Percentiles rank a stretch among this genome's conserved stretches.
These are phyloP conservation scores for Mortierella sp. DNA, from an alignment of 371 early-diverging fungal genomes.

Conservation along the genomic window DNA sequence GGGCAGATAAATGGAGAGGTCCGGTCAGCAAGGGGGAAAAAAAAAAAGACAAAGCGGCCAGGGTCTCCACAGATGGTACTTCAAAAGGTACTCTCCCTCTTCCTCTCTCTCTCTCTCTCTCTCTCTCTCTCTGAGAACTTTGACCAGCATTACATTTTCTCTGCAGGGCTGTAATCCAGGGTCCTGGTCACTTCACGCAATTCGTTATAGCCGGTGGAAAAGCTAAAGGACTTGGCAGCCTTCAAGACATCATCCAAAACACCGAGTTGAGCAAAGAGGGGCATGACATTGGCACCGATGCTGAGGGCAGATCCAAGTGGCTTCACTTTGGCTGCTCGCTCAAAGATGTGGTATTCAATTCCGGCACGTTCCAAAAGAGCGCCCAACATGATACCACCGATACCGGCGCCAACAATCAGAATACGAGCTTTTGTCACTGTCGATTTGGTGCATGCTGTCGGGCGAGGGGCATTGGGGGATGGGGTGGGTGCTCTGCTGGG, in stretches of 20 bases:
- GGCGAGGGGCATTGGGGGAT: no score
- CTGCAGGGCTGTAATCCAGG: slow-evolving; percentile 21
- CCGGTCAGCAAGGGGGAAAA: background rate
- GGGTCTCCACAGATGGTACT: no score
- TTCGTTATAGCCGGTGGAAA: slow-evolving; percentile 32
- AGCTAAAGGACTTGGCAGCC: slow-evolving; percentile 19
- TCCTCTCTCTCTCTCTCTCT: background rate
- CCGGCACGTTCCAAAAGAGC: slow-evolving; percentile 27
- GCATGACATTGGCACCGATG: slow-evolving; percentile 32
- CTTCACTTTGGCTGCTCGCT: slow-evolving; percentile 21
- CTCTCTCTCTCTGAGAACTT: background rate
- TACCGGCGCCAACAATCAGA: slow-evolving; percentile 38
- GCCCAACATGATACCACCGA: slow-evolving; percentile 26
- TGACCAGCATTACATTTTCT: slow-evolving; percentile 16
- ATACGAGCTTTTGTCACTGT: slow-evolving; percentile 27
- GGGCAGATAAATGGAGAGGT: background rate
- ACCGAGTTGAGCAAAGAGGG: slow-evolving; percentile 32
- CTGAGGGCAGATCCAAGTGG: slow-evolving; percentile 29
- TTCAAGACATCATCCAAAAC: slow-evolving; percentile 13
- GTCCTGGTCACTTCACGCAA: slow-evolving; percentile 23
- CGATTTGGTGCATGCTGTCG: slow-evolving; percentile 6
- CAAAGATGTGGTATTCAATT: slow-evolving; percentile 34
- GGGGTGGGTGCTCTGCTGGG: no score
- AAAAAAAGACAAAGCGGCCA: background rate
- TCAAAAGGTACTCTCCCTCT: background rate